These are phyloP conservation scores for Trichoderma pleuroti DNA, from an alignment of 2,329 filamentous ascomycete genomes.

Conservation along the genomic window DNA sequence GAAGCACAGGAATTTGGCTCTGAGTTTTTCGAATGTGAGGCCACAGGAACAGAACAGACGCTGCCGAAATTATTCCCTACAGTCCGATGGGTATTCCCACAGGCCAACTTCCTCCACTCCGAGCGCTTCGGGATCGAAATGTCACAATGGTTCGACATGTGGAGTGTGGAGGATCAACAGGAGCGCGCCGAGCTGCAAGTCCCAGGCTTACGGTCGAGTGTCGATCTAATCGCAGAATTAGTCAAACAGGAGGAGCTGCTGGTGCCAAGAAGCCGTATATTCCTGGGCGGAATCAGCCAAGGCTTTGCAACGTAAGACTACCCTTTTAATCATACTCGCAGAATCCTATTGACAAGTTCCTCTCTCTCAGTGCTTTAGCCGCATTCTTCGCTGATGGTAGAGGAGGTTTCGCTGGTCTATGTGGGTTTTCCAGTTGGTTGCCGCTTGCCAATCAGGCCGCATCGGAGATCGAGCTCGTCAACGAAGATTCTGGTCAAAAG, in stretches of 20 bases:
- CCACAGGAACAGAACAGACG: not conserved
- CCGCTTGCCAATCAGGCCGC: not conserved
- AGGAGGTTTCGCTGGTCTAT: conserved; percentile 8
- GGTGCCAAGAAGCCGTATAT: not conserved
- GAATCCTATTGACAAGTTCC: not conserved
- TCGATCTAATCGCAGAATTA: not conserved
- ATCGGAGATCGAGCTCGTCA: not conserved
- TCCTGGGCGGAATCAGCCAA: conserved; percentile 5
- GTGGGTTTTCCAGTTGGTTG: not conserved
- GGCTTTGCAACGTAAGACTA: not conserved
- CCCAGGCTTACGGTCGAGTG: not conserved
- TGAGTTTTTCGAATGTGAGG: conserved; percentile 2
- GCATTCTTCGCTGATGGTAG: not conserved
- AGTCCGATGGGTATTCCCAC: conserved; percentile 2
- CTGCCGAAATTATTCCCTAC: not conserved
- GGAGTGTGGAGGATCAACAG: not conserved
- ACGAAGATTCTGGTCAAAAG: not conserved
- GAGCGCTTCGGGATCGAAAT: not conserved
- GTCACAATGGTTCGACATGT: conserved; percentile 11
- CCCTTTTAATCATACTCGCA: not conserved
- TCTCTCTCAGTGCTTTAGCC: not conserved
- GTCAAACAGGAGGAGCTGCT: not conserved
- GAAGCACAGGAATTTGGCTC: not conserved
- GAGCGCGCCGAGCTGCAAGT: not conserved
- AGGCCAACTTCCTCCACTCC: not conserved